Percentiles rank a stretch among this genome's conserved stretches.
phyloP scores from a whole-genome alignment of 2,329 filamentous ascomycete species.

The Fusarium tuaranense region DNA sequence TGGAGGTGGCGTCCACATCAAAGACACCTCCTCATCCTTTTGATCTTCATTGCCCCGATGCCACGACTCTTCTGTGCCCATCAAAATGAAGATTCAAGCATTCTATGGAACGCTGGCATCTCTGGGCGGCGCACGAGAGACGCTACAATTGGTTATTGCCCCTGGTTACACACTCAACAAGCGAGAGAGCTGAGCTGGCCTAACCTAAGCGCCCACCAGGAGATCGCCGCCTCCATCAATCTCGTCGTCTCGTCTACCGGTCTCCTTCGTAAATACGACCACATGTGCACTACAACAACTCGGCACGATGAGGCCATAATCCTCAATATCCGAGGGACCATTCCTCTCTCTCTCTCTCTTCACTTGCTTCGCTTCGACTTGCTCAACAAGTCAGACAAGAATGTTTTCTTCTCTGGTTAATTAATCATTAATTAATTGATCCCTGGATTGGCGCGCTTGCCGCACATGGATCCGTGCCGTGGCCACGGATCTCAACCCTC shows the following conservation, averaged over 20 bases:
- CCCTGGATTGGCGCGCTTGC: background rate
- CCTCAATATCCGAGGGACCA: background rate
- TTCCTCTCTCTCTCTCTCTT: background rate
- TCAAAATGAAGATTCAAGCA: background rate
- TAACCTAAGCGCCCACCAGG: background rate
- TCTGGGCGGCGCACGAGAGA: background rate
- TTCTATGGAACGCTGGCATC: background rate
- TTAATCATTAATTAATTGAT: background rate
- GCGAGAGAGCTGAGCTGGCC: background rate
- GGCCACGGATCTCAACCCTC: background rate
- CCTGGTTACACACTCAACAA: background rate
- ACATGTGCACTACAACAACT: background rate
- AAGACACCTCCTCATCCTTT: background rate
- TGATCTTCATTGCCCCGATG: background rate
- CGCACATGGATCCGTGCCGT: background rate
- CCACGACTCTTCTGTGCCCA: background rate
- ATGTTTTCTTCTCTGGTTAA: background rate
- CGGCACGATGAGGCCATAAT: background rate
- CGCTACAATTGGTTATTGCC: background rate
- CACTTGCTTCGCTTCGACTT: background rate
- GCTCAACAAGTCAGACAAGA: background rate
- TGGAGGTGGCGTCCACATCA: background rate
- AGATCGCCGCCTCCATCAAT: background rate
- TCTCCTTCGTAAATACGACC: background rate
- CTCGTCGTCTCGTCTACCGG: background rate